These are phyloP conservation scores for Rhododendron kiyosumense DNA, from an alignment of 148 eudicot genomes.

Conservation along the genomic window DNA sequence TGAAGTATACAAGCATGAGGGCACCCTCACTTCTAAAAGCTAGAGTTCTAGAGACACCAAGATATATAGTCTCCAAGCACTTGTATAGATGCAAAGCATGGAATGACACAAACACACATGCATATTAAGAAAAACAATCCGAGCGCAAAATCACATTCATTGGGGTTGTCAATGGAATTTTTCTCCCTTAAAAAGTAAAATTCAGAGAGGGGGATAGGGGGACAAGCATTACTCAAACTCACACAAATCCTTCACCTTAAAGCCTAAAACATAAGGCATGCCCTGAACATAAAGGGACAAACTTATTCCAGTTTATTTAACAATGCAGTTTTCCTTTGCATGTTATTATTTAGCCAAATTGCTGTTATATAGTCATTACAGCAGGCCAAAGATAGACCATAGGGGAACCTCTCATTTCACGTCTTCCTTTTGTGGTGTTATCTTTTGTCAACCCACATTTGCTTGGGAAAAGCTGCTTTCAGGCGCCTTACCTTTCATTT, in stretches of 20 bases:
- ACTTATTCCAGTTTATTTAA: background rate
- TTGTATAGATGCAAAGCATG: no score
- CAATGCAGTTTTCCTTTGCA: background rate
- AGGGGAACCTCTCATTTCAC: background rate
- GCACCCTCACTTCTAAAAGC: no score
- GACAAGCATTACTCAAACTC: background rate
- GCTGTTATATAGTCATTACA: background rate
- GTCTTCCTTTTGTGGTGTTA: background rate
- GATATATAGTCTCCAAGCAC: background rate
- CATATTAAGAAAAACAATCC: no score
- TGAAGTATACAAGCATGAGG: no score
- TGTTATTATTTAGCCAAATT: background rate
- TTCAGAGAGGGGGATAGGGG: no score
- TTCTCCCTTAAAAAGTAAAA: background rate
- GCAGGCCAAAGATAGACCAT: background rate
- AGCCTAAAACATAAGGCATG: background rate
- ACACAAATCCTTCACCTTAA: background rate
- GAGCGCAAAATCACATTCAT: background rate
- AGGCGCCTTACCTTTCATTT: background rate
- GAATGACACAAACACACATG: background rate
- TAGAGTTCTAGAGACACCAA: no score
- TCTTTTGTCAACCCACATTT: background rate
- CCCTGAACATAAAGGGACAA: background rate
- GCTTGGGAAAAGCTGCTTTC: background rate
- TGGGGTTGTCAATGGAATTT: background rate